Conservation (phyloP, 768 basidiomycete genomes). For the Lenzites betulinus region DNA sequence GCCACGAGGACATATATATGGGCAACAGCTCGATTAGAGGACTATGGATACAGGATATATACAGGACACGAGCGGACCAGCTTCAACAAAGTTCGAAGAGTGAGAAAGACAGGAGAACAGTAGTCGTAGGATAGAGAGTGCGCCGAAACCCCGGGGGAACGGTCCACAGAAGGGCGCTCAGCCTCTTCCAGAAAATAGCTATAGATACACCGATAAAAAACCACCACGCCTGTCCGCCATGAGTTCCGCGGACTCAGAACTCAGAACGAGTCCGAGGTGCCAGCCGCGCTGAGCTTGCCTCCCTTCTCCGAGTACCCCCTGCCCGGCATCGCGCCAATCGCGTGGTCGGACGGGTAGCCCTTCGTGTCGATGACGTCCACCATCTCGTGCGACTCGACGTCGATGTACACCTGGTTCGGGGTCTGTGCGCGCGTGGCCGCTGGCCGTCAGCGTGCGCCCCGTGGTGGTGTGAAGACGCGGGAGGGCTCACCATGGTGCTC, state of each 20-base stretch:
- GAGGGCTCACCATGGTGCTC: constrained; percentile 18
- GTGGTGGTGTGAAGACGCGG: background rate
- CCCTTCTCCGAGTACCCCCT: constrained; percentile 16
- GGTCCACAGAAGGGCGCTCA: background rate
- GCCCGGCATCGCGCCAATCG: constrained; percentile 3
- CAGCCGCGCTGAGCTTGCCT: constrained; percentile 10
- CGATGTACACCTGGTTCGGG: constrained; percentile 28
- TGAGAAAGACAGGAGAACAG: too few species aligned
- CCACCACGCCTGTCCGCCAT: too few species aligned
- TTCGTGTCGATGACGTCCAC: constrained; percentile 25
- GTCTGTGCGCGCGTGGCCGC: background rate
- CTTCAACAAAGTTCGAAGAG: too few species aligned
- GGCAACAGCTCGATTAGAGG: too few species aligned
- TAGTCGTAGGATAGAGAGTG: too few species aligned
- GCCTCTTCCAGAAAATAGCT: background rate
- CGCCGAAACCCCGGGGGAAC: too few species aligned
- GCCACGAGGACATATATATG: too few species aligned
- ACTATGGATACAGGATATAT: too few species aligned
- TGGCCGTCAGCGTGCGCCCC: background rate
- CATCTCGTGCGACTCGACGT: constrained; percentile 38
- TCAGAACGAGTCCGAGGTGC: constrained; percentile 9
- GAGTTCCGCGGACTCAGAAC: too few species aligned
- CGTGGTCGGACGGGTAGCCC: background rate
- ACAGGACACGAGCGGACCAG: too few species aligned
- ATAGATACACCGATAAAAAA: too few species aligned